Percentiles rank a stretch among this genome's conserved stretches.
Conservation (phyloP, 768 basidiomycete genomes). For the Suillus subluteus region DNA sequence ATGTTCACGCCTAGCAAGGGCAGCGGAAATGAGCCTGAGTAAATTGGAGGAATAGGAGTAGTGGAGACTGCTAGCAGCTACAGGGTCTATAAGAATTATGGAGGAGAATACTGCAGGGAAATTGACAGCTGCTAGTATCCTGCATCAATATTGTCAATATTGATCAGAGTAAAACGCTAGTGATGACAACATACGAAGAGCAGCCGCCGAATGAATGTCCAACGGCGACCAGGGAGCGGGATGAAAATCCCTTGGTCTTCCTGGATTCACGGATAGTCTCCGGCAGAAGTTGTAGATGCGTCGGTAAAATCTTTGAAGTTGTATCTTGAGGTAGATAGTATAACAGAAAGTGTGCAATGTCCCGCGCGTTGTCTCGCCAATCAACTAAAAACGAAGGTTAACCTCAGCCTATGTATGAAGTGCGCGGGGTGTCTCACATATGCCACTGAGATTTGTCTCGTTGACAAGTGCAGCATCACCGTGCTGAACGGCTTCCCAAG, state of each 20-base stretch:
- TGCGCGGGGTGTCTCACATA: slow-evolving; percentile 49
- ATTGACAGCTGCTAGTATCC: slow-evolving; percentile 65
- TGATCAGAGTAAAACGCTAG: slow-evolving; percentile 6
- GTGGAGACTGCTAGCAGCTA: slow-evolving; percentile 45
- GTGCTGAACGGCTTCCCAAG: slow-evolving; percentile 83
- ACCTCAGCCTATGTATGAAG: neutral
- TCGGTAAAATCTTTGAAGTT: slow-evolving; percentile 46
- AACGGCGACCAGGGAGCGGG: slow-evolving; percentile 63
- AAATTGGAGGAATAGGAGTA: neutral
- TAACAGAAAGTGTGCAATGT: slow-evolving; percentile 75
- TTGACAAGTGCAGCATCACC: slow-evolving; percentile 86
- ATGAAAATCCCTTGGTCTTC: slow-evolving; percentile 47
- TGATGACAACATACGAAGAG: slow-evolving; percentile 55
- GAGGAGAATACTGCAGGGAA: slow-evolving; percentile 70
- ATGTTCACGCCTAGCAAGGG: slow-evolving; percentile 55
- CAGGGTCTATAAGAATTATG: slow-evolving; percentile 79
- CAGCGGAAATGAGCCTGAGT: slow-evolving; percentile 26
- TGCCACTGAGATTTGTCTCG: slow-evolving; percentile 49
- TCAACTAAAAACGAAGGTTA: slow-evolving; percentile 50
- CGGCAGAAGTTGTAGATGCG: slow-evolving; percentile 55
- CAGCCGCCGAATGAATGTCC: slow-evolving; percentile 90
- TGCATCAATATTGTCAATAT: slow-evolving; percentile 27
- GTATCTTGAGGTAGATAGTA: slow-evolving; percentile 60
- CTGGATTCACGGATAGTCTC: slow-evolving; percentile 46
- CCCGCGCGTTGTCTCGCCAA: slow-evolving; percentile 78